Evolutionary conservation across 192 early-diverging fungal species (phyloP).

Genomic region (Mortierella hygrophila): DNA sequence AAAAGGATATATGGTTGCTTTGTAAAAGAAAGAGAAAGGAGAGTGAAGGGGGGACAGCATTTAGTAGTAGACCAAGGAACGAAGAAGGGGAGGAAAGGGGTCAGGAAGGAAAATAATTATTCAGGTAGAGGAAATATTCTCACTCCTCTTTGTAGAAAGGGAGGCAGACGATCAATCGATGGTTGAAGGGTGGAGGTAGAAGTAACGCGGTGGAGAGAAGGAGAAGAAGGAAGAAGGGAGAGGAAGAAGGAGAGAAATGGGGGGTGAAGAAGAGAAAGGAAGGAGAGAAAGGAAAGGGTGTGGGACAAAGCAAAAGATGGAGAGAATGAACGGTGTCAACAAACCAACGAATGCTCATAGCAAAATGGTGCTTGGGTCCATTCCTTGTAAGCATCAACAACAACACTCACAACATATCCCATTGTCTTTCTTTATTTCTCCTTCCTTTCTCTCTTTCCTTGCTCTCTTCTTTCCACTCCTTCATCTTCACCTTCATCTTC

Average conservation of each 20-base stretch:
- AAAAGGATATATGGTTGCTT: neutral
- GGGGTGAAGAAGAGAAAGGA: neutral
- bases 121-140: neutral
- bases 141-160: neutral
- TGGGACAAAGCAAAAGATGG: neutral
- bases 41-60: neutral
- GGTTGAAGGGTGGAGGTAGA: neutral
- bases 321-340: neutral
- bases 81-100: neutral
- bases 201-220: neutral
- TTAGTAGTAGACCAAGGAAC: neutral
- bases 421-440: neutral
- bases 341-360: neutral
- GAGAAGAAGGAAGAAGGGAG: neutral
- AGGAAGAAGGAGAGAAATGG: neutral
- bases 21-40: neutral
- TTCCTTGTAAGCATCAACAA: neutral
- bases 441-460: neutral
- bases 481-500: neutral
- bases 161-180: neutral
- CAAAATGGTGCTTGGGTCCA: neutral
- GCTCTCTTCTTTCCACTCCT: neutral
- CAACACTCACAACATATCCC: neutral
- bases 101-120: neutral
- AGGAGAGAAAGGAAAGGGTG: neutral